Conservation (phyloP, 192 early-diverging fungal genomes). For the Backusella circina region DNA sequence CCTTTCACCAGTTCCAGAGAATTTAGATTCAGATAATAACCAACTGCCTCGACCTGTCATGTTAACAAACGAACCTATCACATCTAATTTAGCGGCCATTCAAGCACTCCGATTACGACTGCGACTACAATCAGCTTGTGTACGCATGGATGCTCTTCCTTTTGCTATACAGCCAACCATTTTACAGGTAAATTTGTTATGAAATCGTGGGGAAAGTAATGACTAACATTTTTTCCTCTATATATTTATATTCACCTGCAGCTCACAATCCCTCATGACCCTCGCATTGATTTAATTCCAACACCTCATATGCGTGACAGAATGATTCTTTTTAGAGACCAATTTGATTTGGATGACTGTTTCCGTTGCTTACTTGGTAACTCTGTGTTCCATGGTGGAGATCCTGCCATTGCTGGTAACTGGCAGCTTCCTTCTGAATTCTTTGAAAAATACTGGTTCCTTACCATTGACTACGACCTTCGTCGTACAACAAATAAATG, state of each 20-base stretch:
- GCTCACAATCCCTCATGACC: conserved; percentile 37
- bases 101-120: conserved; percentile 25
- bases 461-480: conserved; percentile 26
- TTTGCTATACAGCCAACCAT: conserved; percentile 23
- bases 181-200: conserved; percentile 23
- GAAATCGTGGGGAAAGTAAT: neutral
- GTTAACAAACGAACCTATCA: conserved; percentile 4
- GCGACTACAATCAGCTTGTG: conserved; percentile 15
- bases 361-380: conserved; percentile 19
- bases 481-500: conserved; percentile 13
- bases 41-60: conserved; percentile 6
- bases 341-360: conserved; percentile 39
- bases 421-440: conserved; percentile 37
- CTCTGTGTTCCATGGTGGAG: conserved; percentile 32
- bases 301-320: conserved; percentile 36
- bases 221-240: conserved; percentile 1
- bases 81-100: conserved; percentile 26
- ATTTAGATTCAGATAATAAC: conserved; percentile 1
- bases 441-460: conserved; percentile 33
- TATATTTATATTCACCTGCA: neutral
- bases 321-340: conserved; percentile 39
- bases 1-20: neutral
- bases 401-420: conserved; percentile 25
- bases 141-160: conserved; percentile 9
- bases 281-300: conserved; percentile 36